A percentile compares a stretch with the other conserved stretches of the same genome.
These are phyloP conservation scores for Cyberlindnera subsufficiens DNA, from an alignment of 805 yeast genomes.

Conservation along the genomic window DNA sequence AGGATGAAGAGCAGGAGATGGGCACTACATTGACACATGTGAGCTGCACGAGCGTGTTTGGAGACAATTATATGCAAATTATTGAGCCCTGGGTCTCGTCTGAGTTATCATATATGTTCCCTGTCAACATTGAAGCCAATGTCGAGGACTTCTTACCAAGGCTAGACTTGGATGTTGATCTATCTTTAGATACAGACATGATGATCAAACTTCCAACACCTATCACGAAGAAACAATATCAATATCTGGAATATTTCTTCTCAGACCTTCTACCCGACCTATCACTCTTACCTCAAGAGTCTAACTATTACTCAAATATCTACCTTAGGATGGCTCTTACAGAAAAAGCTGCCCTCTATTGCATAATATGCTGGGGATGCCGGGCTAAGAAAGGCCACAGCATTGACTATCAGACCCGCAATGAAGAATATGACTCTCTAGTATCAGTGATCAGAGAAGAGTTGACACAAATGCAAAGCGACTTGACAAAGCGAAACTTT, in stretches of 20 bases:
- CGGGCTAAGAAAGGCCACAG: slow-evolving; percentile 7
- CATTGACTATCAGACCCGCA: slow-evolving; percentile 7
- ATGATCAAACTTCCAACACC: background rate
- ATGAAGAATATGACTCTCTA: slow-evolving; percentile 12
- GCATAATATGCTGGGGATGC: slow-evolving; percentile 51
- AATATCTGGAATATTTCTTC: slow-evolving; percentile 38
- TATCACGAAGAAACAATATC: slow-evolving; percentile 32
- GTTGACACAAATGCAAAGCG: slow-evolving; percentile 20
- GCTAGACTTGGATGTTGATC: background rate
- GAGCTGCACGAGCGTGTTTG: slow-evolving; percentile 4
- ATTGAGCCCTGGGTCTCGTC: slow-evolving; percentile 5
- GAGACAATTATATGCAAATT: slow-evolving; percentile 2
- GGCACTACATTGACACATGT: slow-evolving; percentile 6
- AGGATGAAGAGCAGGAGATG: slow-evolving; percentile 6
- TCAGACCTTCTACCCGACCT: slow-evolving; percentile 36
- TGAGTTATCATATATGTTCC: slow-evolving; percentile 2
- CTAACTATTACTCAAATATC: slow-evolving; percentile 40
- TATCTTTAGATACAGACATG: background rate
- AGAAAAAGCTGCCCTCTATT: slow-evolving; percentile 37
- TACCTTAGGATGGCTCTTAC: slow-evolving; percentile 39
- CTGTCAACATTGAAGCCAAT: slow-evolving; percentile 2
- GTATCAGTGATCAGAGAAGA: slow-evolving; percentile 4
- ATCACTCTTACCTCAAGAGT: slow-evolving; percentile 33
- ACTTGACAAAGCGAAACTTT: slow-evolving; percentile 16
- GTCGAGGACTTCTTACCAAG: background rate